Base-by-base conservation (phyloP, 1,284 basidiomycete species). In the Farysia itapuensis region DNA sequence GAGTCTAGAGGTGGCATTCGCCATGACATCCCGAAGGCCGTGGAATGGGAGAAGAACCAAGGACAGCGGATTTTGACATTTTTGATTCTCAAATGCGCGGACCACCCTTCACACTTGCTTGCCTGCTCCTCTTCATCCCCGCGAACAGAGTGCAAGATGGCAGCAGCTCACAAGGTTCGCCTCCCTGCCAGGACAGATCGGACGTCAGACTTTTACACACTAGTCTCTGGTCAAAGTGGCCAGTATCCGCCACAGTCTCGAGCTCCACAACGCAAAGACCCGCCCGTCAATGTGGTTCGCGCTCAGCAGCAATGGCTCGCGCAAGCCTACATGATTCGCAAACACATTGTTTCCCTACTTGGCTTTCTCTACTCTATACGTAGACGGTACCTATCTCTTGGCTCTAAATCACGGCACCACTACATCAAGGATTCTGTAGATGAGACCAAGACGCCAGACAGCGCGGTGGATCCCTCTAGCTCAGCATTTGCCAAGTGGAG, bases 401-500 rank as follows among this genome's bases (percentile, higher is more conserved):
- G 43, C 2, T 54, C 36, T 48, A 54, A 45, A 45, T 18, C 33
- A 15, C 40, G 54, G 20, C 20, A 33, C 4, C 47, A 44, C 36
- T 48, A 56, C 7, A 29, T 51, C 20, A 35, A 44, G 6, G 44
- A 41, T 14, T 41, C 23, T 3, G 38, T 43, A 18, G 39, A 63
- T 26, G 52, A 46, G 6, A 18, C 29, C 2, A 45, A 60, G 8
- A 41, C 39, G 22, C 39, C 50, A 5, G 53, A 47, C 5, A 42
- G 52, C 16, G 31, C 47, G 4, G 50, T 47, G 3, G 41, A 50
- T 20, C 32, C 15, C 14, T 37, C 41, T 9, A 38, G 47, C 14
- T 45, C 49, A 1, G 50, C 57, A 0, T 71, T 72, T 35, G 48
- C 64, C 21, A 66, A 63, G 35, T 70, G 67, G 67, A 67, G 58